These are phyloP conservation scores for Rhodomyrtus tomentosa DNA, from an alignment of 345 rosid genomes.

Conservation along the genomic window DNA sequence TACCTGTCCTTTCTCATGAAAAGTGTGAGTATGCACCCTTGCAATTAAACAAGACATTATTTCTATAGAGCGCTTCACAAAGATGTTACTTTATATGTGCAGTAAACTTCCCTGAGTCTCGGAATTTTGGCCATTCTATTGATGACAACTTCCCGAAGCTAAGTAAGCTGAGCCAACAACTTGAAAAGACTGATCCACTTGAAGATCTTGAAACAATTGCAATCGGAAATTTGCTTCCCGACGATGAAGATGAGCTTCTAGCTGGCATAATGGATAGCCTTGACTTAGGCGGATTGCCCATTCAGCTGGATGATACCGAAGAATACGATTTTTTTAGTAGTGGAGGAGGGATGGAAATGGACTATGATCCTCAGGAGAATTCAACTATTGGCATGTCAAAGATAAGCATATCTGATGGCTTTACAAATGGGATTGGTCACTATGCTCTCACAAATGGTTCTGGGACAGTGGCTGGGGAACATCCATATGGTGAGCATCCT, in stretches of 20 bases:
- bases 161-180: conserved; percentile 23
- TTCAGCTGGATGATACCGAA: conserved; percentile 61
- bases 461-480: conserved; percentile 76
- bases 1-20: conserved; percentile 75
- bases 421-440: conserved; percentile 34
- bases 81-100: conserved; percentile 12
- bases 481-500: conserved; percentile 96
- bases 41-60: background rate
- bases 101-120: conserved; percentile 55
- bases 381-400: conserved; percentile 31
- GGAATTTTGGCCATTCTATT: conserved; percentile 23
- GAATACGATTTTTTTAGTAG: conserved; percentile 76
- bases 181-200: conserved; percentile 33
- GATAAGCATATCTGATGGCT: conserved; percentile 39
- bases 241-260: conserved; percentile 78
- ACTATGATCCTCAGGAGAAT: conserved; percentile 48
- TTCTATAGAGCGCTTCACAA: background rate
- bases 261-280: conserved; percentile 79
- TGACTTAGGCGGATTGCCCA: conserved; percentile 52
- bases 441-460: conserved; percentile 45
- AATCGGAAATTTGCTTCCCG: conserved; percentile 54
- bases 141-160: conserved; percentile 40
- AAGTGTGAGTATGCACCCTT: conserved; percentile 33
- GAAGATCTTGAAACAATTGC: conserved; percentile 41
- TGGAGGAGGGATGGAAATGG: conserved; percentile 90